Conservation (phyloP, 805 yeast genomes). For the Yamadazyma ubonensis region DNA sequence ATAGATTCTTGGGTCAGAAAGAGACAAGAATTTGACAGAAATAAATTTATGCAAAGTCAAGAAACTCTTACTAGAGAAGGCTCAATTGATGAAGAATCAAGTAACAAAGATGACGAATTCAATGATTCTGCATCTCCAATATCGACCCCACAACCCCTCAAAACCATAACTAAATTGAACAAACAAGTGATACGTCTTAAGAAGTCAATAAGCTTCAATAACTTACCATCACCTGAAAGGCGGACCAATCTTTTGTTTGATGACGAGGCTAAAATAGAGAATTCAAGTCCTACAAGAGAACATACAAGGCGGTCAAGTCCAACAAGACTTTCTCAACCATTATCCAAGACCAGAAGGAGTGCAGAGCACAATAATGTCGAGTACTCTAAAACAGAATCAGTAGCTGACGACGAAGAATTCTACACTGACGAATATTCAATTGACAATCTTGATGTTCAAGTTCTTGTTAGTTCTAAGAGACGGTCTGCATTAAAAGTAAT, state of each 20-base stretch:
- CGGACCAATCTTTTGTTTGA: slow-evolving; percentile 8
- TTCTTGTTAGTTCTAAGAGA: slow-evolving; percentile 64
- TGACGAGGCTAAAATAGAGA: slow-evolving; percentile 15
- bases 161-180: slow-evolving; percentile 15
- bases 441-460: slow-evolving; percentile 56
- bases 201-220: slow-evolving; percentile 17
- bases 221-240: slow-evolving; percentile 12
- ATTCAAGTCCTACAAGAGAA: background rate
- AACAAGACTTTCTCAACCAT: background rate
- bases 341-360: slow-evolving; percentile 1
- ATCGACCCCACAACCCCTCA: slow-evolving; percentile 14
- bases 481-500: slow-evolving; percentile 58
- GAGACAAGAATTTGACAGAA: slow-evolving; percentile 44
- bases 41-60: slow-evolving; percentile 17
- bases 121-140: slow-evolving; percentile 6
- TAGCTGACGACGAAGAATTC: slow-evolving; percentile 11
- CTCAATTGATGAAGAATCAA: background rate
- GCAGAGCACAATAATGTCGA: background rate
- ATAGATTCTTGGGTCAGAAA: slow-evolving; percentile 54
- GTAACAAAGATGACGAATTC: slow-evolving; percentile 1
- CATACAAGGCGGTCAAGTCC: background rate
- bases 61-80: slow-evolving; percentile 13
- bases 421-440: slow-evolving; percentile 11
- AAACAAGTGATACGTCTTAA: slow-evolving; percentile 15
- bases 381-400: background rate